Percentiles rank a stretch among this genome's conserved stretches.
Evolutionary conservation across 2,329 filamentous ascomycete genomes (phyloP).

Genomic region (Coniochaeta sp.): DNA sequence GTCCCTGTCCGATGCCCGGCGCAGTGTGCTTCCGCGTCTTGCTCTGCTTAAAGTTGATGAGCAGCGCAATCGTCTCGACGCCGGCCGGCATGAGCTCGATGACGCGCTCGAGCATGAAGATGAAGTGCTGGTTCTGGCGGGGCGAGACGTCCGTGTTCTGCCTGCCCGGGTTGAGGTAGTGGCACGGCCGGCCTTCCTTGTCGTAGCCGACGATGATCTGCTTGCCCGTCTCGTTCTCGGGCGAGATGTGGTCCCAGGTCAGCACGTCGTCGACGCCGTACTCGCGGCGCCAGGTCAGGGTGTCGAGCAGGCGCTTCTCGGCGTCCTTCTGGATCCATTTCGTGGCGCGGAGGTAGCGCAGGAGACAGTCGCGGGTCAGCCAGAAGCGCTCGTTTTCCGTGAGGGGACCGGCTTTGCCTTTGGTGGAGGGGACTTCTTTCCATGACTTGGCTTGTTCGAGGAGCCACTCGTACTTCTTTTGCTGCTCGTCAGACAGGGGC

Average conservation of each 20-base stretch:
- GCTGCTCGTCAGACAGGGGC: slow-evolving; percentile 66
- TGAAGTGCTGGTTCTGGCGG: slow-evolving; percentile 84
- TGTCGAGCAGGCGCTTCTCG: slow-evolving; percentile 70
- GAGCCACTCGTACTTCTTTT: slow-evolving; percentile 72
- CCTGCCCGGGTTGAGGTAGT: slow-evolving; percentile 80
- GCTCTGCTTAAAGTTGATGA: slow-evolving; percentile 86
- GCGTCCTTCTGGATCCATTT: slow-evolving; percentile 80
- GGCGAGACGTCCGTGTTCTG: slow-evolving; percentile 89
- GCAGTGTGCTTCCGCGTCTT: slow-evolving; percentile 65
- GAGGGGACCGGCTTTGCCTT: slow-evolving; percentile 55
- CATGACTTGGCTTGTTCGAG: slow-evolving; percentile 64
- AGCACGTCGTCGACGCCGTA: slow-evolving; percentile 69
- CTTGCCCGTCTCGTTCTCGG: slow-evolving; percentile 95
- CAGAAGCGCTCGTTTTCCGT: slow-evolving; percentile 78
- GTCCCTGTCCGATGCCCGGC: slow-evolving; percentile 67
- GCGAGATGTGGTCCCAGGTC: slow-evolving; percentile 79
- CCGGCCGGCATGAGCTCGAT: slow-evolving; percentile 81
- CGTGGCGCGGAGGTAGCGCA: slow-evolving; percentile 87
- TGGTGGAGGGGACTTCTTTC: slow-evolving; percentile 57
- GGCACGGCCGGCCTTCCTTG: slow-evolving; percentile 74
- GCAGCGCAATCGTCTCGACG: slow-evolving; percentile 76
- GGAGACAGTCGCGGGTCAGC: slow-evolving; percentile 84
- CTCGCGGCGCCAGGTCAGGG: slow-evolving; percentile 81
- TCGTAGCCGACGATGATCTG: slow-evolving; percentile 87
- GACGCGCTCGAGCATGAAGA: slow-evolving; percentile 90